A percentile compares a stretch with the other conserved stretches of the same genome.
Conservation (phyloP, 2,329 filamentous ascomycete species). For the Bretziella fagacearum region DNA sequence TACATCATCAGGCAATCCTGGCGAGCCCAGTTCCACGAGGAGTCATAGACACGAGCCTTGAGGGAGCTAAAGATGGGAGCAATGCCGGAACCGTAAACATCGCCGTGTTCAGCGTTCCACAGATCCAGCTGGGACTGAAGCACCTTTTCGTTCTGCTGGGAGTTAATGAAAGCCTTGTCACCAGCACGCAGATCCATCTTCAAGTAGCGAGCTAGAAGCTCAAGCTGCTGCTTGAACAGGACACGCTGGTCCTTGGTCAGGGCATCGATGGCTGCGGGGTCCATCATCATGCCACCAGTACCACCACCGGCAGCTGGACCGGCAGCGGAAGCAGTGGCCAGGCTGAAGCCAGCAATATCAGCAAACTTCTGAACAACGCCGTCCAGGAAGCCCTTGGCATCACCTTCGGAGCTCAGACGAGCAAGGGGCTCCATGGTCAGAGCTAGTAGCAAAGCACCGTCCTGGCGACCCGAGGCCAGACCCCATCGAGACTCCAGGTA, state of each 20-base stretch:
- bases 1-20: slow-evolving; percentile 98
- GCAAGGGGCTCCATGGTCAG: slow-evolving; percentile 84
- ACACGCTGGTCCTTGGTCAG: slow-evolving; percentile 92
- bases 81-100: slow-evolving; percentile 89
- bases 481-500: slow-evolving; percentile 93
- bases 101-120: slow-evolving; percentile 89
- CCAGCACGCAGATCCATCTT: slow-evolving; percentile 95
- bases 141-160: slow-evolving; percentile 69
- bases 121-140: slow-evolving; percentile 87
- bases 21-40: slow-evolving; percentile 97
- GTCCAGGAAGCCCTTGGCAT: slow-evolving; percentile 87
- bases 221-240: slow-evolving; percentile 95
- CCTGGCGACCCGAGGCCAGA: slow-evolving; percentile 68
- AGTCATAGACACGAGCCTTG: slow-evolving; percentile 93
- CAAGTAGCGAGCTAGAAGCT: slow-evolving; percentile 84
- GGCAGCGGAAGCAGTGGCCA: slow-evolving; percentile 59
- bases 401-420: slow-evolving; percentile 73
- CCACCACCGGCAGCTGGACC: slow-evolving; percentile 54
- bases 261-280: slow-evolving; percentile 89
- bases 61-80: slow-evolving; percentile 84
- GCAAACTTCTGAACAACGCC: slow-evolving; percentile 83
- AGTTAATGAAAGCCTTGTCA: slow-evolving; percentile 77
- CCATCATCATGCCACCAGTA: slow-evolving; percentile 95
- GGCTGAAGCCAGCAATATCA: slow-evolving; percentile 59
- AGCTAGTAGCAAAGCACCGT: slow-evolving; percentile 72